These are phyloP conservation scores for Talaromyces sp. DNA, from an alignment of 2,329 filamentous ascomycete species.

Conservation along the genomic window DNA sequence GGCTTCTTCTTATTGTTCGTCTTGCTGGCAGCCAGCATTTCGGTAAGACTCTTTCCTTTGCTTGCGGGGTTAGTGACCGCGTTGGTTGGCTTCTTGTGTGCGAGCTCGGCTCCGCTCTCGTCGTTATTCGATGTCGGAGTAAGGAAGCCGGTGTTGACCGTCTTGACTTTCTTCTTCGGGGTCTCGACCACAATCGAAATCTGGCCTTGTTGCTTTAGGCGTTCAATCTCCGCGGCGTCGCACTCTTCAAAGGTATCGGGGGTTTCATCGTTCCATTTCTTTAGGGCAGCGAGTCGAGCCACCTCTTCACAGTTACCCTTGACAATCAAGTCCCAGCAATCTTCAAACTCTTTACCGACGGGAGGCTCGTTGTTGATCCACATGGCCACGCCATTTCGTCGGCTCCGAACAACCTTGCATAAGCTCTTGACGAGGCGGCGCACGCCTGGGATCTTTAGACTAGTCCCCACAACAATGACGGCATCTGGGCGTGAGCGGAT, in stretches of 20 bases:
- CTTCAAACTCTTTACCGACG: constrained; percentile 75
- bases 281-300: constrained; percentile 64
- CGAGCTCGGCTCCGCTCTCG: constrained; percentile 22
- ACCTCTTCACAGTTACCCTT: constrained; percentile 84
- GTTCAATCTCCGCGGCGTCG: constrained; percentile 42
- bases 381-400: constrained; percentile 73
- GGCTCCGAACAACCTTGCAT: constrained; percentile 77
- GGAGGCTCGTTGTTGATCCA: constrained; percentile 94
- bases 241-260: constrained; percentile 41
- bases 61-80: constrained; percentile 26
- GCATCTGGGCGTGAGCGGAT: constrained; percentile 82
- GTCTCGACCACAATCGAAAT: constrained; percentile 38
- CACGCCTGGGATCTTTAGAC: constrained; percentile 90
- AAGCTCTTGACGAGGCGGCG: constrained; percentile 85
- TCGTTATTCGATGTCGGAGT: constrained; percentile 42
- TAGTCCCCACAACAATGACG: constrained; percentile 91
- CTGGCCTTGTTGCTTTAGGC: constrained; percentile 33
- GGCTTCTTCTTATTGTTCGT: constrained; percentile 6
- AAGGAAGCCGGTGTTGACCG: constrained; percentile 28
- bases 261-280: constrained; percentile 52
- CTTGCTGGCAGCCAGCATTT: constrained; percentile 17
- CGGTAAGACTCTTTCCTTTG: constrained; percentile 23
- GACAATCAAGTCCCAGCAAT: constrained; percentile 90
- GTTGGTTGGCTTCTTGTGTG: constrained; percentile 17
- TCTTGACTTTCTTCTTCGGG: constrained; percentile 32